phyloP scores from a whole-genome alignment of 805 yeast genomes.

The Candida ponderosae region DNA sequence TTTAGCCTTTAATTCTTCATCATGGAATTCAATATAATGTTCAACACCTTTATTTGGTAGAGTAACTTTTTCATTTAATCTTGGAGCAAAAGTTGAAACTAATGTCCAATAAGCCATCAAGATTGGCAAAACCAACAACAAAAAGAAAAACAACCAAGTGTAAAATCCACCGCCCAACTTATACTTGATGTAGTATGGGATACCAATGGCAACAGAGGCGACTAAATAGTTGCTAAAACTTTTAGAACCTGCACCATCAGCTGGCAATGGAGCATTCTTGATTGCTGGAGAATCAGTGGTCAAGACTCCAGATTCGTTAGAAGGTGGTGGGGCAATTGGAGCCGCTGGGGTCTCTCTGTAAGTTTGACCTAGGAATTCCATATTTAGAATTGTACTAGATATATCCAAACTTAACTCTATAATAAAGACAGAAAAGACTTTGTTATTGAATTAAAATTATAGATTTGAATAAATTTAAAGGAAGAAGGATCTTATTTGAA shows the following conservation, averaged over 20 bases:
- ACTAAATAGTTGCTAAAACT: constrained; percentile 61
- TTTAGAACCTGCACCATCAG: constrained; percentile 84
- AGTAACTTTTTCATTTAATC: constrained; percentile 69
- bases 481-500: too few relatives aligned
- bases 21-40: constrained; percentile 76
- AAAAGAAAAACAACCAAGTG: constrained; percentile 52
- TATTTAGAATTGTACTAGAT: too few relatives aligned
- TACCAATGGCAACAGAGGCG: constrained; percentile 36
- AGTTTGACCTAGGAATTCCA: constrained; percentile 29
- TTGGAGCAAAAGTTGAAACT: constrained; percentile 69
- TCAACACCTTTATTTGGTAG: constrained; percentile 74
- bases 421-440: too few relatives aligned
- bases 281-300: constrained; percentile 49
- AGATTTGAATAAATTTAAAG: too few relatives aligned
- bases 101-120: constrained; percentile 80
- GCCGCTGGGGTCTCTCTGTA: constrained; percentile 57
- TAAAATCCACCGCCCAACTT: constrained; percentile 65
- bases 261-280: constrained; percentile 81
- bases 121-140: constrained; percentile 58
- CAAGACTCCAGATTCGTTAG: constrained; percentile 37
- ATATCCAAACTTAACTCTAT: too few relatives aligned
- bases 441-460: too few relatives aligned
- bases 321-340: constrained; percentile 31
- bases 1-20: constrained; percentile 55
- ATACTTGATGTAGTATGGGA: constrained; percentile 58